Evolutionary conservation across 192 early-diverging fungal genomes (phyloP).

Genomic region (Geranomyces variabilis): DNA sequence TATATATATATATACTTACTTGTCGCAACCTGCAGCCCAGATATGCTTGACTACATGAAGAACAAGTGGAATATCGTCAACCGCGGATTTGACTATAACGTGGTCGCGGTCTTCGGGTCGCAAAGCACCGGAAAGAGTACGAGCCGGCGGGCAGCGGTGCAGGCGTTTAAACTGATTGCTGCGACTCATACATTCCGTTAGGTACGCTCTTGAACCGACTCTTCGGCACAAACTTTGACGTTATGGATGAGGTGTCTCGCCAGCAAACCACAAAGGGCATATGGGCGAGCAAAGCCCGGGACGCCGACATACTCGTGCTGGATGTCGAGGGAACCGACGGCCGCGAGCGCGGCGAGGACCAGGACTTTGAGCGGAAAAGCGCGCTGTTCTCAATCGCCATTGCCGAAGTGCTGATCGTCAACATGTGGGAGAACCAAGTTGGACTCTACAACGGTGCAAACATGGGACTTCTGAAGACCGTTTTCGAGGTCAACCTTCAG

Average conservation of each 20-base stretch:
- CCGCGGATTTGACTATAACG: conserved; percentile 92
- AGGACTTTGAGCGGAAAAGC: conserved; percentile 97
- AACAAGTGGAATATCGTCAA: conserved; percentile 79
- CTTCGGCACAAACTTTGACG: conserved; percentile 94
- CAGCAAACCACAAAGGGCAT: conserved; percentile 95
- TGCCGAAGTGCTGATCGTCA: conserved; percentile 92
- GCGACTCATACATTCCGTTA: conserved; percentile 29
- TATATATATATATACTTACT: no score
- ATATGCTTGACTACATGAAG: conserved; percentile 77
- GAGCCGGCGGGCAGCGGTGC: conserved; percentile 8
- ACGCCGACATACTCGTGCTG: conserved; percentile 84
- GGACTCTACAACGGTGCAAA: conserved; percentile 99
- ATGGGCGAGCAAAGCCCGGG: conserved; percentile 88
- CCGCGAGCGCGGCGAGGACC: conserved; percentile 94
- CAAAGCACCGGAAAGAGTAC: conserved; percentile 97
- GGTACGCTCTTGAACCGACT: conserved; percentile 93
- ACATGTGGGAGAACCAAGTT: conserved; percentile 96
- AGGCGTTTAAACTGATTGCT: background rate
- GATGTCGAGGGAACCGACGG: conserved; percentile 99
- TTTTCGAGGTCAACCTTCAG: conserved; percentile 98
- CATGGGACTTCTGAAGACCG: conserved; percentile 97
- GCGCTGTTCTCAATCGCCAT: conserved; percentile 97
- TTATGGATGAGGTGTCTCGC: conserved; percentile 85
- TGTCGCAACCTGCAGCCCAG: conserved; percentile 64
- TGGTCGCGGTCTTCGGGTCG: conserved; percentile 98